Base-by-base conservation (phyloP, 768 basidiomycete species). In the Termitomyces sp. region DNA sequence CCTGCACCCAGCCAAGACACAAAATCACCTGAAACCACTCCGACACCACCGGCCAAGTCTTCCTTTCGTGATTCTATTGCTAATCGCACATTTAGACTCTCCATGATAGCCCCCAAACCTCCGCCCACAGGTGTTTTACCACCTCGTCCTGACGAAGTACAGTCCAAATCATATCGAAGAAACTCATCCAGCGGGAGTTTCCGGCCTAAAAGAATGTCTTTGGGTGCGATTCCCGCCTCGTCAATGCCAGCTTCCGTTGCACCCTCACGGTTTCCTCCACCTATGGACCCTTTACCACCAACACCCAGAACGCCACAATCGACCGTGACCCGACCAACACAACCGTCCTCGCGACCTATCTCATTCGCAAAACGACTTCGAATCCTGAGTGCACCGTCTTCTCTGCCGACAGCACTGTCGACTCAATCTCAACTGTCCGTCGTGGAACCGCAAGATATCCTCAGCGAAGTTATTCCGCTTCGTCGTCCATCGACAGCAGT, bases 321-420 rank as follows among this genome's bases (percentile, higher is more conserved):
- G 41, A 51, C 59, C 6, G 62, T 71, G 9, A 71, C 70, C 54
- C 77, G 79, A 0, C 77, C 79, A 4, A 80, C 82, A 18, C 66
- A 59, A 50, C 56, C 63, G 36, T 36, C 56, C 55, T 62, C 71
- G 27, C 71, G 75, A 6, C 68, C 73, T 42, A 59, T 76, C 2
- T 82, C 84, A 11, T 61, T 89, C 60, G 82, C 78, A 60, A 82
- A 82, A 57, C 85, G 89, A 32, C 62, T 89, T 51, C 84, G 89
- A 48, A 83, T 86, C 47, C 77, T 84, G 48, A 89, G 86, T 63
- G 76, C 85, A 3, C 85, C 85, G 22, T 69, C 83, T 10, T 69
- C 83, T 10, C 46, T 66, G 29, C 62, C 73, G 3, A 45, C 62
- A 11, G 56, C 71, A 12, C 56, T 70, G 11, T 57, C 71, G 3